Base-by-base conservation (phyloP, 257 asterid genomes). In the Nicotiana noctiflora region DNA sequence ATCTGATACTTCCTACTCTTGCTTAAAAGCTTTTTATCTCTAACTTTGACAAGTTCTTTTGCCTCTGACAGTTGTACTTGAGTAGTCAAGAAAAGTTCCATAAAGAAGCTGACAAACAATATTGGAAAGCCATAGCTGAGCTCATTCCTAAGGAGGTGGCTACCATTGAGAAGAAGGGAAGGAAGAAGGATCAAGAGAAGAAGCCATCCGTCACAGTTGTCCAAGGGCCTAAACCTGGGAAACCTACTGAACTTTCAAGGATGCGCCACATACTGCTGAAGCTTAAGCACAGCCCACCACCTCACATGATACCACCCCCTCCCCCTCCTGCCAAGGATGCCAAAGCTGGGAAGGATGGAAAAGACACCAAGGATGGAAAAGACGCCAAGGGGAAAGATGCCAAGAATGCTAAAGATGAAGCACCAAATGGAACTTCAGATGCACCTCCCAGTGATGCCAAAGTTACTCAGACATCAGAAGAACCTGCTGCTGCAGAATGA, bases 141-240 rank as follows among this genome's bases (percentile, higher is more conserved):
- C 89, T 95, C 65, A 81, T 95, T 83, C 99, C 99, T 5, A 89
- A 92, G 7, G 99, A 93, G 91, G 98, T 95, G 72, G 86, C 97
- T 72, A 90, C 51, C 76, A 91, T 95, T 72, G 98, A 93, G 91
- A 93, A 93, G 89, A 89, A 82, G 86, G 97, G 97, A 44, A 92
- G 89, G 85, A 95, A 91, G 91, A 95, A 92, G 88, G 99, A 95
- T 85, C 95, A 93, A 84, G 99, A 92, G 57, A 93, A 91, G 91
- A 93, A 91, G 88, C 94, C 98, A 81, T 89, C 97, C 2, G 86
- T 95, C 87, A 78, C 91, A 2, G 96, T 95, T 64, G 23, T 95
- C 68, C 99, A 95, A 86, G 99, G 98, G 18, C 99, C 99, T 59
- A 95, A 95, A 81, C 99, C 98, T 4, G 99, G 99, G 37, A 95